Percentiles rank a stretch among this genome's conserved stretches.
These are phyloP conservation scores for Phylloporus sp. DNA, from an alignment of 768 basidiomycete species.

Conservation along the genomic window DNA sequence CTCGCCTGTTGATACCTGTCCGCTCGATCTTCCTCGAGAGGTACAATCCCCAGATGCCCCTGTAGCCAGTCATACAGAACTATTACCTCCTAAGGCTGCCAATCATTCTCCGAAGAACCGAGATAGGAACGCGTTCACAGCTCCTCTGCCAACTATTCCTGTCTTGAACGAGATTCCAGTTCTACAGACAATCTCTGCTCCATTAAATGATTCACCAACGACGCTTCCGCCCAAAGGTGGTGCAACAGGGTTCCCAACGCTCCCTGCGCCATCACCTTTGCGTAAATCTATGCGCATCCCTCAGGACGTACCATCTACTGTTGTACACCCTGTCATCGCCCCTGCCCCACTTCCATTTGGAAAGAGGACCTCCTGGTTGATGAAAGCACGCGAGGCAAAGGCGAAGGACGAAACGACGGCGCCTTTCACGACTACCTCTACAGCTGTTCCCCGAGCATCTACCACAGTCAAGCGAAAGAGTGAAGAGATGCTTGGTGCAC, in stretches of 20 bases:
- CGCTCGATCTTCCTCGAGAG: slow-evolving; percentile 34
- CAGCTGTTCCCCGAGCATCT: slow-evolving; percentile 11
- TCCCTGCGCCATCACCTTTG: slow-evolving; percentile 66
- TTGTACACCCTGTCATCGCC: slow-evolving; percentile 35
- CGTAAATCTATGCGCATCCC: slow-evolving; percentile 60
- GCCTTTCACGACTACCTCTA: slow-evolving; percentile 17
- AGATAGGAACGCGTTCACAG: slow-evolving; percentile 22
- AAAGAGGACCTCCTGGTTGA: slow-evolving; percentile 79
- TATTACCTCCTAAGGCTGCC: slow-evolving; percentile 11
- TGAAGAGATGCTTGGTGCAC: slow-evolving; percentile 38
- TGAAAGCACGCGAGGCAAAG: slow-evolving; percentile 71
- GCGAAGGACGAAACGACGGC: slow-evolving; percentile 51
- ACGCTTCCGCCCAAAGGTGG: slow-evolving; percentile 37
- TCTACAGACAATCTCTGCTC: slow-evolving; percentile 28
- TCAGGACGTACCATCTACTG: slow-evolving; percentile 41
- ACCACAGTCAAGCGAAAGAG: slow-evolving; percentile 64
- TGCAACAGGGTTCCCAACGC: slow-evolving; percentile 50
- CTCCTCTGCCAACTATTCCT: slow-evolving; percentile 18
- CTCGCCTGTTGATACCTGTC: slow-evolving; percentile 35
- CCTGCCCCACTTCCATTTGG: slow-evolving; percentile 38
- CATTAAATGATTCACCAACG: slow-evolving; percentile 33
- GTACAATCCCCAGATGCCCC: background rate
- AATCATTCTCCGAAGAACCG: slow-evolving; percentile 2
- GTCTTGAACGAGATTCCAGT: slow-evolving; percentile 5
- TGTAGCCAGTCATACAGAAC: slow-evolving; percentile 15